Evolutionary conservation across 2,329 filamentous ascomycete species (phyloP).

Genomic region (Pyricularia pennisetigena): DNA sequence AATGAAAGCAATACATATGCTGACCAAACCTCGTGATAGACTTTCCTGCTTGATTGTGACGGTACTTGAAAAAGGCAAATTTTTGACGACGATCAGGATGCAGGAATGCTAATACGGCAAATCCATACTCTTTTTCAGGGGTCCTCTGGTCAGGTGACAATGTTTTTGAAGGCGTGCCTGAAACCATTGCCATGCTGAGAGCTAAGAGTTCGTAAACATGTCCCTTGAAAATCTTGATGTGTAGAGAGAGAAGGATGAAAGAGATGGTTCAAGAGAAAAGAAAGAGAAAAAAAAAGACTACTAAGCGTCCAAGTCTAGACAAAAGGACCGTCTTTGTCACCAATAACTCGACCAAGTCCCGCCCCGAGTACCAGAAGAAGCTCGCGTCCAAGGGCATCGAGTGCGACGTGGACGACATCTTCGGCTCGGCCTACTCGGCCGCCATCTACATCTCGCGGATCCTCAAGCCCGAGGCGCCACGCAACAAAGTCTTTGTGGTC

Average conservation of each 20-base stretch:
- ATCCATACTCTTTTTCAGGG: slow-evolving; percentile 39
- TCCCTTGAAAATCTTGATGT: background rate
- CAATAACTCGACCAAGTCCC: slow-evolving; percentile 97
- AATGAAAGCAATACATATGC: background rate
- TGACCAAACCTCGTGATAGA: slow-evolving; percentile 33
- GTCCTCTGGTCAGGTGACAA: slow-evolving; percentile 96
- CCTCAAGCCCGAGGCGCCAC: slow-evolving; percentile 64
- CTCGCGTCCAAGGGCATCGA: slow-evolving; percentile 74
- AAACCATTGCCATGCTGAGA: slow-evolving; percentile 68
- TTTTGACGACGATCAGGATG: background rate
- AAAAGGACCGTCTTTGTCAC: slow-evolving; percentile 95
- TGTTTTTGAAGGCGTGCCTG: slow-evolving; percentile 73
- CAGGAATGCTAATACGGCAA: background rate
- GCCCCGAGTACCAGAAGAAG: slow-evolving; percentile 87
- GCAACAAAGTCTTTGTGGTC: slow-evolving; percentile 89
- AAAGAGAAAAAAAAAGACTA: background rate
- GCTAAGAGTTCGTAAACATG: background rate
- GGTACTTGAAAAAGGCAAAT: slow-evolving; percentile 44
- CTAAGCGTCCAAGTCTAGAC: slow-evolving; percentile 36
- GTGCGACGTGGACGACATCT: slow-evolving; percentile 77
- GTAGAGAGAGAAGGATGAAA: background rate
- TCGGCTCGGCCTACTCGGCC: slow-evolving; percentile 89
- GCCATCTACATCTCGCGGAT: slow-evolving; percentile 95
- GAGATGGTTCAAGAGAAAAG: background rate
- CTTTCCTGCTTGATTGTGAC: slow-evolving; percentile 95